Conservation (phyloP, 495 filamentous ascomycete species). For the Thermochaetoides thermophila region DNA sequence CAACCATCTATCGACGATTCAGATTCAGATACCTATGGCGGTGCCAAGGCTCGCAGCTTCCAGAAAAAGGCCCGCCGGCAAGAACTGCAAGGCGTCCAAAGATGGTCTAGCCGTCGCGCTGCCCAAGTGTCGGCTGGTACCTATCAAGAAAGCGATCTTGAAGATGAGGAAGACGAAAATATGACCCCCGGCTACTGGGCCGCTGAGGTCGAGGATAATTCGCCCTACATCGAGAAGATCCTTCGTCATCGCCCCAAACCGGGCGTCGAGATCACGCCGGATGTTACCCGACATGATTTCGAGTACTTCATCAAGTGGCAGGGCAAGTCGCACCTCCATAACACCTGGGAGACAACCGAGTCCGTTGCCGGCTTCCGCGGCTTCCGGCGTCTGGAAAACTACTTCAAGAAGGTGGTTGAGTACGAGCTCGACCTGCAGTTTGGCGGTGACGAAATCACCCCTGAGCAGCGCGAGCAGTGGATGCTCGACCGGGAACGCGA, state of each 20-base stretch:
- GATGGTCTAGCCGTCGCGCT: slow-evolving; percentile 81
- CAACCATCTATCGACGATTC: slow-evolving; percentile 47
- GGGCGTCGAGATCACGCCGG: slow-evolving; percentile 41
- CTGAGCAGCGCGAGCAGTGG: slow-evolving; percentile 83
- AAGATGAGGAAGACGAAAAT: slow-evolving; percentile 47
- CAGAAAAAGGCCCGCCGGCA: slow-evolving; percentile 61
- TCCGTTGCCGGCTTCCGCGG: slow-evolving; percentile 47
- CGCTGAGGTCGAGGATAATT: slow-evolving; percentile 48
- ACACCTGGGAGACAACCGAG: slow-evolving; percentile 79
- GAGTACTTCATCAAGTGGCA: slow-evolving; percentile 98
- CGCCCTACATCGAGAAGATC: slow-evolving; percentile 75
- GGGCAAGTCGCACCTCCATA: slow-evolving; percentile 82
- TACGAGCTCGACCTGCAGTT: slow-evolving; percentile 56
- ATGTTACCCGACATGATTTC: slow-evolving; percentile 61
- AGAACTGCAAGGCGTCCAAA: slow-evolving; percentile 49
- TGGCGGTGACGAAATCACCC: slow-evolving; percentile 53
- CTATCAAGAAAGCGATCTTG: slow-evolving; percentile 71
- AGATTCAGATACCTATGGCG: slow-evolving; percentile 61
- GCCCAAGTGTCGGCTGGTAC: slow-evolving; percentile 74
- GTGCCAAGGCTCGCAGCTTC: slow-evolving; percentile 46
- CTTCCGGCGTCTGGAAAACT: slow-evolving; percentile 81
- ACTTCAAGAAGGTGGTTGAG: slow-evolving; percentile 65
- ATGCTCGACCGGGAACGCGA: slow-evolving; percentile 77
- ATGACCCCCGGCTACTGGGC: slow-evolving; percentile 48
- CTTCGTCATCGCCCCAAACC: slow-evolving; percentile 71